Evolutionary conservation across 148 eudicot genomes (phyloP).

Genomic region (Rhododendron vialii): DNA sequence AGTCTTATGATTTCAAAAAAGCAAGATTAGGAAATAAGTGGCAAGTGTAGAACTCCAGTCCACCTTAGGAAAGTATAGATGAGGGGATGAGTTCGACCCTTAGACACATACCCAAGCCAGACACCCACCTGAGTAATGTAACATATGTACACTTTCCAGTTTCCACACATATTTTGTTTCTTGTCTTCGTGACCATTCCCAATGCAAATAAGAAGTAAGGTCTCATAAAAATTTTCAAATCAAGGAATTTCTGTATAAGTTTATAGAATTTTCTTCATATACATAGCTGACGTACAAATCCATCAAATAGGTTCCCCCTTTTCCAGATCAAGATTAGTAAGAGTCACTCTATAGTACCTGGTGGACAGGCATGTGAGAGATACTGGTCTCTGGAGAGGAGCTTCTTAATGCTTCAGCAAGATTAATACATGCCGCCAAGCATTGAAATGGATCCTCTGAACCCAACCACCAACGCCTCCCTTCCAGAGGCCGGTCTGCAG

Average conservation of each 20-base stretch:
- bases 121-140: neutral
- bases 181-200: neutral
- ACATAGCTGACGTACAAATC: neutral
- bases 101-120: neutral
- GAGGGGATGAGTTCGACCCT: neutral
- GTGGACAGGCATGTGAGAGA: constrained; percentile 91
- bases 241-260: neutral
- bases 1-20: neutral
- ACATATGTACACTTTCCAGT: neutral
- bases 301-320: neutral
- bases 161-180: neutral
- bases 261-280: neutral
- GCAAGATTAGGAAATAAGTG: neutral
- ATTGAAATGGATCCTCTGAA: constrained; percentile 98
- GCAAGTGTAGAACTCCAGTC: neutral
- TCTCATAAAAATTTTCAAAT: neutral
- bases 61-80: neutral
- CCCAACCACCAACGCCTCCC: constrained; percentile 91
- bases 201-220: neutral
- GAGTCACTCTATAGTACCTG: constrained; percentile 42
- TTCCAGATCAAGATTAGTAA: neutral
- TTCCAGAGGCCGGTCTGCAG: constrained; percentile 89
- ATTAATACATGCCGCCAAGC: constrained; percentile 85
- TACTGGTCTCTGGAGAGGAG: constrained; percentile 58
- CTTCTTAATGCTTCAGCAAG: constrained; percentile 81